Percentiles rank a stretch among this genome's conserved stretches.
phyloP scores from a whole-genome alignment of 768 basidiomycete species.

The Psilocybe subaeruginosa region DNA sequence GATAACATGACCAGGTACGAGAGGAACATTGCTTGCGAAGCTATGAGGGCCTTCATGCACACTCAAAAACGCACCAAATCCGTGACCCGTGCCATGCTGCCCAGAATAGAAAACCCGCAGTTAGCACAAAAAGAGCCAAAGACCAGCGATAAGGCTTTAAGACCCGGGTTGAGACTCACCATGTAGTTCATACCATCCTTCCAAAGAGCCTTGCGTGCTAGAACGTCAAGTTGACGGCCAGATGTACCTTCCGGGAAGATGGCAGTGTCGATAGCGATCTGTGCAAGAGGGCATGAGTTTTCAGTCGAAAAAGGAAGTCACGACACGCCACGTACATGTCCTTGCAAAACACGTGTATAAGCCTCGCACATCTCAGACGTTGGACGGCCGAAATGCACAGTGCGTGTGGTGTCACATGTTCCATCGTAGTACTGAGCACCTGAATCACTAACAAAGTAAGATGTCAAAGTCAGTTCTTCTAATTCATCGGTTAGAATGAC shows the following conservation, averaged over 20 bases:
- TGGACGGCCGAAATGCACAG: constrained; percentile 86
- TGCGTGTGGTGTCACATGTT: constrained; percentile 85
- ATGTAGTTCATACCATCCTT: constrained; percentile 82
- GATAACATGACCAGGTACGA: constrained; percentile 86
- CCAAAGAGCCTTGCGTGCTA: constrained; percentile 90
- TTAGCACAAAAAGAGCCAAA: constrained; percentile 3
- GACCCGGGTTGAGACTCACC: constrained; percentile 42
- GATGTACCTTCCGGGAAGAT: constrained; percentile 92
- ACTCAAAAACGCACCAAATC: constrained; percentile 84
- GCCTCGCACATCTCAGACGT: constrained; percentile 87
- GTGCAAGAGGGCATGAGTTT: constrained; percentile 18
- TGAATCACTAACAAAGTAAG: constrained; percentile 66
- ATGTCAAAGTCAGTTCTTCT: constrained; percentile 2
- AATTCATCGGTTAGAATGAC: constrained; percentile 10
- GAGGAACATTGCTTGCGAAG: constrained; percentile 68
- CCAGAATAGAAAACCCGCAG: constrained; percentile 10
- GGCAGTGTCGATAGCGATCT: constrained; percentile 91
- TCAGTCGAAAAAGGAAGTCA: constrained; percentile 17
- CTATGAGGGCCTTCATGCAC: constrained; percentile 87
- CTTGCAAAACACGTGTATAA: constrained; percentile 94
- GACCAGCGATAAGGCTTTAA: neutral
- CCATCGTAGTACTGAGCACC: constrained; percentile 91
- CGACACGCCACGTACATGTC: constrained; percentile 70
- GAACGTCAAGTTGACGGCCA: constrained; percentile 81
- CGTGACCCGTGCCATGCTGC: constrained; percentile 94